Base-by-base conservation (phyloP, 2,329 filamentous ascomycete genomes). In the Helotiales sp. region DNA sequence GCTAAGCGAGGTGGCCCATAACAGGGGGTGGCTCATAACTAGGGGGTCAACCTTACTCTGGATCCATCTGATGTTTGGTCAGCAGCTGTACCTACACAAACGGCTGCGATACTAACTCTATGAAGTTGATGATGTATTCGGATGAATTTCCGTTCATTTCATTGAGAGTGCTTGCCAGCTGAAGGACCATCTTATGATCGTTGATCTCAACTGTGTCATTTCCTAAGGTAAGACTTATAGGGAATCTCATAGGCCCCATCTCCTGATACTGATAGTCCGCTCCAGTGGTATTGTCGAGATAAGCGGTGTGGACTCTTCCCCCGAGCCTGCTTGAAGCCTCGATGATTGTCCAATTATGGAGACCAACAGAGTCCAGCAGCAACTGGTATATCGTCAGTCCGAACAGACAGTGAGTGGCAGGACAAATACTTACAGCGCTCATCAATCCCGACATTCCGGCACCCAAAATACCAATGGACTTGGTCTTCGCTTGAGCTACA, bases 241-340 rank as follows among this genome's bases (percentile, higher is more conserved):
- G 85, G 62, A 88, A 46, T 58, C 55, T 61, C 59, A 61, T 61
- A n/a, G 59, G 55, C 0, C 86, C 86, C 82, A 81, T 79, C 67
- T 88, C 86, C 65, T 88, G 84, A 68, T 89, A 88, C 19, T 85
- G 84, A 66, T 88, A 88, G 59, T 87, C 77, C 19, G 81, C 79
- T 0, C 83, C 82, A 15, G 40, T 62, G 0, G 76, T 81, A 3
- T 79, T 81, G 2, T 79, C 79, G 1, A 89, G 77, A 54, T 88
- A 88, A 54, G 78, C 78, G 1, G 86, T 89, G 56, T 83, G 82
- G 0, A 89, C 80, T 19, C 86, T 51, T 33, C 46, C 53, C 85
- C 15, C 86, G 86, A 13, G 88, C 77, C 7, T 86, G 77, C 36
- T 82, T 70, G 5, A 79, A 80, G 83, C 81, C 69, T 89, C 86